Percentiles rank a stretch among this genome's conserved stretches.
Evolutionary conservation across 768 basidiomycete genomes (phyloP).

Genomic region (Russula brevipes): DNA sequence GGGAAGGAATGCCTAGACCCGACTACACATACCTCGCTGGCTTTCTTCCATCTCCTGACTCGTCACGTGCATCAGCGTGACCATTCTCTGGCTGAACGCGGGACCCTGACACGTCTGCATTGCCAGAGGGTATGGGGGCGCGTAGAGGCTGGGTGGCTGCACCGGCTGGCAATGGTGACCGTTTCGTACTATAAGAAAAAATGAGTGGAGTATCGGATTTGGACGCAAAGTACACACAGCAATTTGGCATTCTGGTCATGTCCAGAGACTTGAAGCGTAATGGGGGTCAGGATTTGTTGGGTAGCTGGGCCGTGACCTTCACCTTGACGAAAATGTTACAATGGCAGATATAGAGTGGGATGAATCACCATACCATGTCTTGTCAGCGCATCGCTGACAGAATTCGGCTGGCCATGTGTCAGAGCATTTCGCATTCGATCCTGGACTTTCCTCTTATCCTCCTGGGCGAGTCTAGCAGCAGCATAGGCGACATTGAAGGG

Average conservation of each 20-base stretch:
- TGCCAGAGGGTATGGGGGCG: not conserved
- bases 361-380: slow-evolving; percentile 5
- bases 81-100: not conserved
- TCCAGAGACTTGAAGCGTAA: slow-evolving; percentile 14
- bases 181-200: slow-evolving; percentile 2
- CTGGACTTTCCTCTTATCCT: slow-evolving; percentile 34
- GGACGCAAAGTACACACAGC: not conserved
- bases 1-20: not conserved
- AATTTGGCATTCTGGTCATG: slow-evolving; percentile 5
- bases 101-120: not conserved
- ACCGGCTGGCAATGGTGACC: not conserved
- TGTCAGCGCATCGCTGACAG: not conserved
- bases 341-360: not conserved
- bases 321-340: not conserved
- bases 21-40: not conserved
- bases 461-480: slow-evolving; percentile 53
- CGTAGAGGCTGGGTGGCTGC: slow-evolving; percentile 2
- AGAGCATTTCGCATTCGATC: slow-evolving; percentile 7
- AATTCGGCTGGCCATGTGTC: not conserved
- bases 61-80: not conserved
- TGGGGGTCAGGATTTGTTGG: slow-evolving; percentile 4
- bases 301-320: not conserved
- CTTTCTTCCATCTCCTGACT: not conserved
- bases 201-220: not conserved
- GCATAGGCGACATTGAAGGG: slow-evolving; percentile 88